phyloP scores from a whole-genome alignment of 495 filamentous ascomycete species.

The Astrothelium macrocarpum region DNA sequence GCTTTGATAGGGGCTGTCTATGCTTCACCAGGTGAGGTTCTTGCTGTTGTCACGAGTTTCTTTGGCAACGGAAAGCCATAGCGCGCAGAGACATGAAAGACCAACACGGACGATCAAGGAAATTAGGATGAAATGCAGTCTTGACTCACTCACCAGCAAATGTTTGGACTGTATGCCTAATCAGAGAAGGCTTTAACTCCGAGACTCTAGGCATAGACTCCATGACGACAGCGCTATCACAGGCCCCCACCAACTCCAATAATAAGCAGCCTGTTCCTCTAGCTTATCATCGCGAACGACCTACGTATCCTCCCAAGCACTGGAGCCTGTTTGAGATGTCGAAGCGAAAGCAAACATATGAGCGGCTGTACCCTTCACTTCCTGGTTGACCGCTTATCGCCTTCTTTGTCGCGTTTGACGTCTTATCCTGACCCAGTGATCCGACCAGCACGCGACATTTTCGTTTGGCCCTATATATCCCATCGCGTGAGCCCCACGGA shows the following conservation, averaged over 20 bases:
- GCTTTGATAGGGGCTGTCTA: too few relatives aligned
- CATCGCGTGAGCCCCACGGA: background rate
- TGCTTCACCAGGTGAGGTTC: too few relatives aligned
- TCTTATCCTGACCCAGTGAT: background rate
- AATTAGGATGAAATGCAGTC: background rate
- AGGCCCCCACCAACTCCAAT: background rate
- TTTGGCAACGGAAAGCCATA: too few relatives aligned
- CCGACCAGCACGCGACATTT: background rate
- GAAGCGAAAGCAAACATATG: background rate
- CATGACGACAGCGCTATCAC: constrained; percentile 2
- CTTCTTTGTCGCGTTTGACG: background rate
- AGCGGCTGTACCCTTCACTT: background rate
- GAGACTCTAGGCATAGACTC: background rate
- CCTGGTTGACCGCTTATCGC: background rate
- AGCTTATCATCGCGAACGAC: background rate
- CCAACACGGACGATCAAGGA: background rate
- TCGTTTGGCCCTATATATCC: background rate
- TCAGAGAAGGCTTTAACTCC: background rate
- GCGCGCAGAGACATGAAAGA: too few relatives aligned
- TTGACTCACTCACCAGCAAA: background rate
- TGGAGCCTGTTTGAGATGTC: background rate
- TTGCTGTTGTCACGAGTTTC: too few relatives aligned
- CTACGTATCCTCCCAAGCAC: background rate
- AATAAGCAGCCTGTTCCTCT: background rate
- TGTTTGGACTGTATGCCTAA: background rate